Evolutionary conservation across 805 yeast genomes (phyloP), one percentile per base, ranked within the genome.

Genomic region (Brettanomyces anomalus): DNA sequence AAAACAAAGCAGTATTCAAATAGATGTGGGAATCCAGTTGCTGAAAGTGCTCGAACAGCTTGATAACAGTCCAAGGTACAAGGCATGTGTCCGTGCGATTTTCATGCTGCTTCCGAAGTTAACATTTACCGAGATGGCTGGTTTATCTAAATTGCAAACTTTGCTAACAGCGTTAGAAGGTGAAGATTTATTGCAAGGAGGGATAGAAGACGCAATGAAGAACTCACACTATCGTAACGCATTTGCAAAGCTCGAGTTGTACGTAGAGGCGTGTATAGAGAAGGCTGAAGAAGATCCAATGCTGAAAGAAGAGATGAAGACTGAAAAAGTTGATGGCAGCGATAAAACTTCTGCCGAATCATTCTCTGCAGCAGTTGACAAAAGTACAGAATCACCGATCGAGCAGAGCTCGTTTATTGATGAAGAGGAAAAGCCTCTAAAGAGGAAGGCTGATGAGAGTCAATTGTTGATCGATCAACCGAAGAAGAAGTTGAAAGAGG

Each of bases 11-110:
- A 58, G 70, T 10, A 62, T 76, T 5, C 93, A 84, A 48, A 57
- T 79, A 3, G 70, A 68, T 49, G 75, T 81, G 47, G 75, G 76
- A 0, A 57, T 70, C 24, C 79, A 77, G 20, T 60, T 84, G 10
- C 54, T 85, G 38, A 70, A 68, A 24, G 67, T 74, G 0, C 62
- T 81, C 18, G 71, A 64, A 5, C 62, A 59, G 24, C 54, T 66
- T 30, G 79, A 72, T n/a, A 67, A 76, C 13, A 70, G 73, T 26
- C 74, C 71, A 3, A 66, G 76, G 5, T 71, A 74, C 31, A 79
- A 75, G 48, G 65, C 59, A 4, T 62, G 71, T 32, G 75, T 75
- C 46, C 81, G 74, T 46, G 67, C 77, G 31, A 64, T 84, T 2
- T 55, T 82, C 8, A 61, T 62, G 13, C 70, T 71, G 36, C 59